Conservation (phyloP, 441 rosid species). For the Macaranga tanarius region DNA sequence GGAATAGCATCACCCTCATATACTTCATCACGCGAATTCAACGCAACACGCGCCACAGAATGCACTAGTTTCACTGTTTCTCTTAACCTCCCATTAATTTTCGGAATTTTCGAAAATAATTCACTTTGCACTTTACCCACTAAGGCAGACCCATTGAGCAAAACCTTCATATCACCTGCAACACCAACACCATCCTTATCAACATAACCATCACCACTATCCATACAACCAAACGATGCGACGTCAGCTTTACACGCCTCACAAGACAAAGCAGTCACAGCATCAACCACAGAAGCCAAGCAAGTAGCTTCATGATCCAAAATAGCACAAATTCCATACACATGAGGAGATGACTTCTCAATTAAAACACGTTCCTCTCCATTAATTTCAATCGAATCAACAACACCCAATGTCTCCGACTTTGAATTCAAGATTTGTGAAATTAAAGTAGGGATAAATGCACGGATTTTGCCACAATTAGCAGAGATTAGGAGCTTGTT, state of each 20-base stretch:
- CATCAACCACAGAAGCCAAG: conserved; percentile 52
- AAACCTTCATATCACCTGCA: conserved; percentile 69
- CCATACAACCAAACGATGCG: conserved; percentile 48
- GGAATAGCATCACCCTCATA: conserved; percentile 37
- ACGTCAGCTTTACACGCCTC: conserved; percentile 61
- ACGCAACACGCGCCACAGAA: conserved; percentile 42
- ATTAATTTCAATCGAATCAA: conserved; percentile 33
- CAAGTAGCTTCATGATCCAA: conserved; percentile 55
- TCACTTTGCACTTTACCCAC: conserved; percentile 42
- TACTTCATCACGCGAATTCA: conserved; percentile 52
- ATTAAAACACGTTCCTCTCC: conserved; percentile 43
- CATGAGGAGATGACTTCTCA: conserved; percentile 35
- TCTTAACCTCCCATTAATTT: conserved; percentile 60
- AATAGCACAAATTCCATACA: conserved; percentile 54
- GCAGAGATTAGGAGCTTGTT: conserved; percentile 53
- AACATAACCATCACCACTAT: conserved; percentile 70
- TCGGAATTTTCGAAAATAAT: conserved; percentile 47
- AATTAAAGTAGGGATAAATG: conserved; percentile 37
- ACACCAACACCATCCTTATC: conserved; percentile 67
- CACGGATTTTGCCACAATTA: conserved; percentile 33
- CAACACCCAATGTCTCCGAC: not conserved
- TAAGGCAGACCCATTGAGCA: conserved; percentile 72
- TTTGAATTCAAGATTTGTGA: conserved; percentile 34
- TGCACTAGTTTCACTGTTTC: conserved; percentile 57
- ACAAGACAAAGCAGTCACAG: conserved; percentile 74